Base-by-base conservation (phyloP, 805 yeast genomes). In the Zygosaccharomyces lentus region DNA sequence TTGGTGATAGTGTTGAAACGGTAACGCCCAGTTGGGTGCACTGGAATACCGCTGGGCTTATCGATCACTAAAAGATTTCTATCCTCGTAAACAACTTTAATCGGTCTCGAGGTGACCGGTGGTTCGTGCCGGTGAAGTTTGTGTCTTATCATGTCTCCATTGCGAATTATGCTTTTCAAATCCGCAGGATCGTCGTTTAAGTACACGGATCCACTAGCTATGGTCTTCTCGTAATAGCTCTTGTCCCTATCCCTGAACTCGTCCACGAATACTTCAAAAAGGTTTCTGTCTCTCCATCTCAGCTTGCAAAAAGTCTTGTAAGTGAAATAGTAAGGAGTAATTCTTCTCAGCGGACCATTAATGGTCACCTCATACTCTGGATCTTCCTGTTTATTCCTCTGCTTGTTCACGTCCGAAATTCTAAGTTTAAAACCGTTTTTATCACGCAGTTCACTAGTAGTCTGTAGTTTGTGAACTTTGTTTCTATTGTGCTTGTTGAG, bases 11-110 rank as follows among this genome's bases (percentile, higher is more conserved):
- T 79, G 62, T 82, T 78, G 65, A 80, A 79, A 60, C 93, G 61
- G 72, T 82, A 80, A 52, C 90, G 68, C 0, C 98, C 99, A 0
- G 96, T 84, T 3, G 99, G 98, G 63, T 93, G 99, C 0, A 87
- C 96, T 0, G 99, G 97, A 2, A 93, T 75, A 0, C 99, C 97
- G 3, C 93, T 77, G 0, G 99, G 99, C 54, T 93, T 93, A 63
- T 91, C 96, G 17, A 93, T 82, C 2, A 86, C 95, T 4, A 93
- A 72, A 17, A 88, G 62, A 41, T 84, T 77, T 6, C 83, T 88
- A 61, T 87, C 82, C 57, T 89, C 87, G 59, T 73, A 75, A 0
- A 90, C 84, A 19, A 87, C 78, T 45, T 76, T 74, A 40, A 88
- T 81, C 0, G 77, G 75, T 36, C 71, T 58, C 46, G 68, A 48